Conservation (phyloP, 768 basidiomycete genomes). For the Trametes cubensis region DNA sequence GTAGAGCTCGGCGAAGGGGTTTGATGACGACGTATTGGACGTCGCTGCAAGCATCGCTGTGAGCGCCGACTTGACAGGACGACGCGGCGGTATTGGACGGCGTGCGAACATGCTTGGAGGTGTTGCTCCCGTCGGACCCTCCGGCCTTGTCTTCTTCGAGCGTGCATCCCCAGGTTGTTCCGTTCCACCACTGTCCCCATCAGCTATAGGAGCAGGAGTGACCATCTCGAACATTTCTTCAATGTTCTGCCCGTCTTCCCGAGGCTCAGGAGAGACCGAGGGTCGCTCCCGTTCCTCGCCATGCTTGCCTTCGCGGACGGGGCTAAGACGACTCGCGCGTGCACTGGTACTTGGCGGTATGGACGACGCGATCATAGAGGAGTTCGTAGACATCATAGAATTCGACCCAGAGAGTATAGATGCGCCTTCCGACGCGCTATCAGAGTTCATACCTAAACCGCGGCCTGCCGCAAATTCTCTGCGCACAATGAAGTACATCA, state of each 20-base stretch:
- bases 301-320: conserved; percentile 49
- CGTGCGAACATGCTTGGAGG: conserved; percentile 49
- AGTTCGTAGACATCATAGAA: conserved; percentile 53
- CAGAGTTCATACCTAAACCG: conserved; percentile 47
- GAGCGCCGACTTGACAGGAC: conserved; percentile 61
- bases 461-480: conserved; percentile 71
- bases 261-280: conserved; percentile 32
- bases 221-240: conserved; percentile 60
- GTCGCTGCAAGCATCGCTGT: conserved; percentile 75
- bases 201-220: conserved; percentile 37
- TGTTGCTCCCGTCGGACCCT: neutral
- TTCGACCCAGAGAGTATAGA: conserved; percentile 60
- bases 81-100: conserved; percentile 47
- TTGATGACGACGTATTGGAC: conserved; percentile 59
- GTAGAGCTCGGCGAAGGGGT: conserved; percentile 89
- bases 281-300: conserved; percentile 30
- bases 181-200: conserved; percentile 19
- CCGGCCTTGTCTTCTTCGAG: conserved; percentile 16
- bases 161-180: conserved; percentile 24
- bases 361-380: conserved; percentile 55
- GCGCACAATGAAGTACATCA: neutral
- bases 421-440: conserved; percentile 63
- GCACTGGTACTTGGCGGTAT: conserved; percentile 47
- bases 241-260: conserved; percentile 29
- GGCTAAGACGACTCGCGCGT: conserved; percentile 32